Evolutionary conservation across 805 yeast species (phyloP), one percentile per base, ranked within the genome.

Genomic region (Pichia californica): DNA sequence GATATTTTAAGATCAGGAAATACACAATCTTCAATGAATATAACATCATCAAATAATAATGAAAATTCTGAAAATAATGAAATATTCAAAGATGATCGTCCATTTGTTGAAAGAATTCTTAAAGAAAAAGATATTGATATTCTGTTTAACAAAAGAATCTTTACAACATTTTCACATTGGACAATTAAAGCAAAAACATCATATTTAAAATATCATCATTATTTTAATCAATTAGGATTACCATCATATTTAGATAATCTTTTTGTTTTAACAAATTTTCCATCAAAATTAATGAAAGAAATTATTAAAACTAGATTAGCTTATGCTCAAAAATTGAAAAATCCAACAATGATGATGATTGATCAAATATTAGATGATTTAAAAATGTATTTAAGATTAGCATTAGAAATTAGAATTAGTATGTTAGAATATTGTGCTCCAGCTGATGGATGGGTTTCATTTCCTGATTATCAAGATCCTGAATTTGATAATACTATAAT

Each of bases 291-390:
- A 36, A 81, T 88, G 53, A 83, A 81, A 55, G 96, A 87, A 54
- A 75, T 87, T 40, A 82, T 89, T 34, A 73, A 74, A 29, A 75
- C 85, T 33, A 73, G 97, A 51, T 67, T 91, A 36, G 68, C 73
- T 2, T 88, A 86, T 58, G 95, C 97, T 2, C 71, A 76, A 59
- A 83, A 83, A 55, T 64, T 91, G 38, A 77, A 74, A 41, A 84
- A 83, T 54, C 96, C 96, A 2, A 88, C 97, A 0, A 77, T 89
- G 79, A 84, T 88, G 88, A 86, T 88, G 81, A 86, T 93, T 52
- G 99, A 93, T 62, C 96, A 91, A 63, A 83, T 88, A 74, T 76
- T 91, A 48, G 88, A 79, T 36, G 95, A 88, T 59, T 83, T 91
- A 58, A 81, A 81, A 52, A 73, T 81, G 2, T 88, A 87, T 58